Evolutionary conservation across 1,284 basidiomycete genomes (phyloP), one percentile per base, ranked within the genome.

Genomic region (Blastosporella zonata): DNA sequence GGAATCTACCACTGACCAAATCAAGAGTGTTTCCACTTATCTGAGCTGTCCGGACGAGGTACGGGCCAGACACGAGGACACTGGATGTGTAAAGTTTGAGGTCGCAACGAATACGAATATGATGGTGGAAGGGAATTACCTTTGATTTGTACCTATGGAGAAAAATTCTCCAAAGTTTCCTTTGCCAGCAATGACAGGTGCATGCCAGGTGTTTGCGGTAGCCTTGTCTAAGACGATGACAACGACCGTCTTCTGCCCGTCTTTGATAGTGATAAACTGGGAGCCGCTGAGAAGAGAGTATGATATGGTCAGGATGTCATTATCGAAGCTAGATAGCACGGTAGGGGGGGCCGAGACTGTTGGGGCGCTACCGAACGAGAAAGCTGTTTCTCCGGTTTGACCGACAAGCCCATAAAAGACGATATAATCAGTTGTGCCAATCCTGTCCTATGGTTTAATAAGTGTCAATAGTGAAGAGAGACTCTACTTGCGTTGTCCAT

Each of bases 21-120:
- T 57, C 54, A 3, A 79, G 60, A 1, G 63, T 69, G 28, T 61
- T 55, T 8, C 63, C 64, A 7, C 47, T 40, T 21, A 78, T 69
- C 2, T 55, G 49, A 7, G 77, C 77, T 17, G 63, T 70, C 5
- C 78, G 71, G 3, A 79, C 64, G 17, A 81, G 59, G 49, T 79
- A 78, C 1, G 78, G 77, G 1, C 78, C 78, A 28, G 71, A 66
- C 35, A 79, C 72, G 25, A 79, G 66, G 20, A 78, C 67, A n/a
- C 73, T 75, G 25, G 9, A 15, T 33, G 20, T 6, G 6, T n/a
- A 18, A 20, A 35, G 28, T 3, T 42, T 33, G 28, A 39, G 21
- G 2, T 12, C 18, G 9, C 13, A n/a, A n/a, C n/a, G 4, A 37
- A 18, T 31, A 2, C 8, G 29, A 21, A 21, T 5, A 42, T 4